Evolutionary conservation across 441 rosid species (phyloP), one percentile per base, ranked within the genome.

Genomic region (Manihot esculenta): DNA sequence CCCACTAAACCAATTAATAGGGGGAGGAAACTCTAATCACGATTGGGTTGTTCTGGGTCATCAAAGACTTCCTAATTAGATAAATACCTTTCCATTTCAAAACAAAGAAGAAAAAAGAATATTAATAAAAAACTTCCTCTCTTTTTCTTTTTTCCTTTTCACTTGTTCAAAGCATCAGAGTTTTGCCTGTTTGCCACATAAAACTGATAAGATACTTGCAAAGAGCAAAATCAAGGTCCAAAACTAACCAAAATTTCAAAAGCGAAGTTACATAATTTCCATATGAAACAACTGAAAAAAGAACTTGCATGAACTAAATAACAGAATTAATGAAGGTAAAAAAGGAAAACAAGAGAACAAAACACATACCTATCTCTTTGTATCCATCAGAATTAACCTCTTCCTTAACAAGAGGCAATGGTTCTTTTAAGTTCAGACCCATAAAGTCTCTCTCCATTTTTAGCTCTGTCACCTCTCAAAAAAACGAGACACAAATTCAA

Each of bases 391-490:
- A 67, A 69, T 65, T 69, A 74, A 70, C 72, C 74, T 89, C 92
- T 64, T 72, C 91, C 83, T 89, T 86, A 56, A 84, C 83, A 72
- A 76, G 73, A 78, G 70, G 48, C 45, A 77, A 23, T 50, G 90
- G 72, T 61, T 87, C 80, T 60, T 84, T 89, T 11, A 75, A 84
- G 65, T 71, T 78, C 86, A 92, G 72, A 64, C 96, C 96, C 85
- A 92, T 5, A 69, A 92, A 92, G 79, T 92, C 96, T 80, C 91
- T 87, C 85, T 92, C 97, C 97, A 92, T 92, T 72, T 81, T 66
- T n/a, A n/a, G n/a, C n/a, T n/a, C n/a, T n/a, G n/a, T n/a, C n/a
- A n/a, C n/a, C n/a, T n/a, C n/a, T n/a, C n/a, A n/a, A 70, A 14
- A 21, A 7, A 64, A 53, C 9, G 15, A 51, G 42, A 66, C 5